Base-by-base conservation (phyloP, 768 basidiomycete species). In the Lentinula raphanica region DNA sequence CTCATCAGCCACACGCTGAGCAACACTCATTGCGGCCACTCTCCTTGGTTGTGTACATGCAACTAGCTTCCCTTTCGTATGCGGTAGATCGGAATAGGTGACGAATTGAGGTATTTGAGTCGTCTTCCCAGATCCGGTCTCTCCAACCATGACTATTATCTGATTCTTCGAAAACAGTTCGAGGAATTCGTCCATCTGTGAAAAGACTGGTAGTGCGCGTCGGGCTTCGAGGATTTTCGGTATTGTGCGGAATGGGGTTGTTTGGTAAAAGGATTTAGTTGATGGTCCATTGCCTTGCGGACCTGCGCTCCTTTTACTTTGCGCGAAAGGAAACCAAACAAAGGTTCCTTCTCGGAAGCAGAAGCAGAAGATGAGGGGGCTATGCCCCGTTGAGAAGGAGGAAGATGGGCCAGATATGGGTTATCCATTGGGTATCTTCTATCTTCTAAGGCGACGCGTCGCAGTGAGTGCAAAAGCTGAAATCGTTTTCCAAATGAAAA, bases 1-100 rank as follows among this genome's bases (percentile, higher is more conserved):
- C 72, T 98, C 96, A 67, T 98, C 96, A 4, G 96, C 94, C 1
- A 99, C 96, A 74, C 96, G 94, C 71, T 96, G 95, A 21, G 96
- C 96, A 2, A 98, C 96, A 15, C 91, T 93, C 93, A 97, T 98
- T 8, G 96, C 94, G 11, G 96, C 94, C 3, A 99, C 94, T 75
- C 96, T 83, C 65, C 96, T 80, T 1, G 96, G 96, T 68, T 99
- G 96, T 2, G 96, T 99, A 66, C 96, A 99, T 0, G 96, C 96
- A 3, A 99, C 87, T 64, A 98, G 74, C 71, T 94, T 97, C 36
- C 92, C 87, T 70, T 83, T 89, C 5, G 86, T 83, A 68, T 98
- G 94, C 0, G 95, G 94, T 31, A 97, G 72, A 71, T 98, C 96
- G 3, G 92, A 92, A 70, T 86, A 98, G 45, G 88, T 90, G 42